Evolutionary conservation across 2,329 filamentous ascomycete genomes (phyloP), one percentile per base, ranked within the genome.

Genomic region (Botryotinia convoluta): DNA sequence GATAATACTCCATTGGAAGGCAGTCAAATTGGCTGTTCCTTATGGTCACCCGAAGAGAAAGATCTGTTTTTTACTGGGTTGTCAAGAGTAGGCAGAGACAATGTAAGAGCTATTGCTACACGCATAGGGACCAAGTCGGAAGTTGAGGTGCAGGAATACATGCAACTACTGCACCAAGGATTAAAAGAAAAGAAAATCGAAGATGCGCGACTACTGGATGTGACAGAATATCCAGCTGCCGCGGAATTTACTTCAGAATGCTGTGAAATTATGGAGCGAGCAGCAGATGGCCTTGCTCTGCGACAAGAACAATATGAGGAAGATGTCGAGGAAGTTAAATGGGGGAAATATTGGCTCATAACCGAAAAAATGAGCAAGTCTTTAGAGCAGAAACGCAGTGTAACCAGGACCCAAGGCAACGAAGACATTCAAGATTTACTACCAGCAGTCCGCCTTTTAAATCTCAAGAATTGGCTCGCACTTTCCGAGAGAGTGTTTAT

Each of bases 31-130:
- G 94, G 94, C 35, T 85, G 89, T 39, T 89, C 90, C 0, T 77
- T 82, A 18, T 98, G 95, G 95, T 90, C 88, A 0, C 74, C 86
- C 0, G 77, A 83, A 1, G 95, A 98, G 79, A 97, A 97, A 80
- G 84, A 87, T 1, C 77, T 84, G 0, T 88, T 97, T 73, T 97
- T 93, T 80, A 84, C 87, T 22, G 87, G 88, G 0, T 81, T 97
- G 4, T 84, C 86, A 1, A 87, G 88, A 0, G 85, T 92, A 3
- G 93, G 93, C 0, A 87, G 84, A 69, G 87, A 89, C 77, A 84
- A 94, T 74, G 78, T 92, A 0, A 82, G 82, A 2, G 87, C 86
- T 1, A 91, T 98, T 72, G 86, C 93, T 1, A 78, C 82, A 14
- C 85, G 87, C 0, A 84, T 97, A 26, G 85, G 85, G 0, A 91